Base-by-base conservation (phyloP, 345 rosid genomes). In the Xanthoceras sorbifolium region DNA sequence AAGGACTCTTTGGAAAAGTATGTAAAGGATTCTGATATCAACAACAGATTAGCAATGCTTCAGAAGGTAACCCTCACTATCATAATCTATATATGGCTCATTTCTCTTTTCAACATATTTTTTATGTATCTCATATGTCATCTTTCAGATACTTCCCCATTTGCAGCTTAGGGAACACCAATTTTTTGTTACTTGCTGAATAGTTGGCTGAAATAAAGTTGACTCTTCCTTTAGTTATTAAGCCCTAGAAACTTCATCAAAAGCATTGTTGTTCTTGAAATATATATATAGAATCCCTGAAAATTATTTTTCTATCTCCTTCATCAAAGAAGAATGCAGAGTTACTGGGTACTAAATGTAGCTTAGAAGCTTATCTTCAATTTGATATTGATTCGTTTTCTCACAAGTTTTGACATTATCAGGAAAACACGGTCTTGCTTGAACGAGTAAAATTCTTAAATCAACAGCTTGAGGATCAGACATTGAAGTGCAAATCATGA, bases 351-450 rank as follows among this genome's bases (percentile, higher is more conserved):
- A 5, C 14, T 63, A 9, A 29, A 9, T 74, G 29, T 9, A 28
- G 31, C 23, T 12, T 57, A 42, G 44, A 31, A 31, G 48, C 9
- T 38, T n/a, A 50, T 52, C 50, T 46, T 79, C 44, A 29, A 52
- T 73, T 74, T 54, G 10, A 57, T 67, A 80, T 54, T 83, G 57
- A 54, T 67, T 71, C 57, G n/a, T 73, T 69, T 71, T 57, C 72
- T 76, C 3, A 48, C 26, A 36, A 48, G 12, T 62, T 61, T 22
- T 48, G 22, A 59, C 26, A 20, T 71, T 76, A 3, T 34, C 87
- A 92, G 95, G 93, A 84, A 84, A 92, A 89, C 71, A 72, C 40
- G 32, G 92, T 80, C 10, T 81, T 92, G 80, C 82, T 86, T 26
- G 68, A 60, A 62, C 83, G 81, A 65, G 70, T 92, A 80, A 87